Conservation (phyloP, 192 early-diverging fungal species). For the Coemansia sp. region DNA sequence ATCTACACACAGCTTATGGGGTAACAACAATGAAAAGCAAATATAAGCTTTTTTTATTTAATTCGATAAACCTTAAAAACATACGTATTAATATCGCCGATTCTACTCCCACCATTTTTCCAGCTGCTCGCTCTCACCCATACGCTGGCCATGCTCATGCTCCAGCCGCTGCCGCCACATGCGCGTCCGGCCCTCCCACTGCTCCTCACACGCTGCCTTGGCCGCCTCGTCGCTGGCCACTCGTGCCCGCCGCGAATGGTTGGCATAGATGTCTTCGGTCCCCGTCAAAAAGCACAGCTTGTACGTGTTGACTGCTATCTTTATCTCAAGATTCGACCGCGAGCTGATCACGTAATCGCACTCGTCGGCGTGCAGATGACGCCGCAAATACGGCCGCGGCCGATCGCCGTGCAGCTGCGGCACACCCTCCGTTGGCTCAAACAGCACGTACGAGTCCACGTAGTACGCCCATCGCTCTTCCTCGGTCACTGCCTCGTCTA, state of each 20-base stretch:
- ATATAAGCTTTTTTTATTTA: neutral
- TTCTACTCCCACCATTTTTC: conserved; percentile 48
- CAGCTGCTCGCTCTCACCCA: neutral
- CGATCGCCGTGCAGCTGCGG: conserved; percentile 50
- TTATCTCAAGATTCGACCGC: conserved; percentile 85
- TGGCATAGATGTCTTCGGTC: conserved; percentile 87
- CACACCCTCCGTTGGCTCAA: conserved; percentile 80
- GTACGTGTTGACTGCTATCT: conserved; percentile 97
- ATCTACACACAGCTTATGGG: too few relatives aligned
- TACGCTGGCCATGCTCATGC: conserved; percentile 23
- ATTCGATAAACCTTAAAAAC: neutral
- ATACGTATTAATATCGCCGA: too few relatives aligned
- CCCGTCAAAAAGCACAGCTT: conserved; percentile 95
- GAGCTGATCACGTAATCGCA: conserved; percentile 62
- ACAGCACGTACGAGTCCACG: conserved; percentile 90
- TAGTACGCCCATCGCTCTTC: conserved; percentile 97
- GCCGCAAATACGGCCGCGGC: conserved; percentile 69
- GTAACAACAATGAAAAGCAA: neutral
- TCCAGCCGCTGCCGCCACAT: conserved; percentile 42
- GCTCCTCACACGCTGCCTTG: conserved; percentile 24
- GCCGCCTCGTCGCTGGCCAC: conserved; percentile 16
- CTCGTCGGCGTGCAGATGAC: conserved; percentile 54
- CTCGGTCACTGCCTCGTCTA: conserved; percentile 75
- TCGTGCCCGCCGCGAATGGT: conserved; percentile 44
- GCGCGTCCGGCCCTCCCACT: conserved; percentile 22